A percentile compares a stretch with the other conserved stretches of the same genome.
These are phyloP conservation scores for Aspergillus campestris DNA, from an alignment of 495 filamentous ascomycete species.

Conservation along the genomic window DNA sequence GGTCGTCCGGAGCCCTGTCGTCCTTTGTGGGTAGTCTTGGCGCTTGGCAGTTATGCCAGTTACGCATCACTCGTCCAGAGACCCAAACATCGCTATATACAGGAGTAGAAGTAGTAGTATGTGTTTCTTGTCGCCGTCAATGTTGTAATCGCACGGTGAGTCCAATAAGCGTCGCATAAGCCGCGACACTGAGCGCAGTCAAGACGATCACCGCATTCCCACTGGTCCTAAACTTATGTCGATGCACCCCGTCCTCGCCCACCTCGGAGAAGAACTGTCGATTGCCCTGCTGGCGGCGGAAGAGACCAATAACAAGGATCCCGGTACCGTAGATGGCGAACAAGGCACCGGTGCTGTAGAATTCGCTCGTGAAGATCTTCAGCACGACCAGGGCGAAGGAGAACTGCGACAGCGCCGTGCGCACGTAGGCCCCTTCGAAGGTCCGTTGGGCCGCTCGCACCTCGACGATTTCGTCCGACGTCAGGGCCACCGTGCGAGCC, in stretches of 20 bases:
- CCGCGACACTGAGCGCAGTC: slow-evolving; percentile 69
- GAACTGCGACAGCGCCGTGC: slow-evolving; percentile 89
- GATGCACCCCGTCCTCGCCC: slow-evolving; percentile 55
- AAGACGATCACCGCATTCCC: slow-evolving; percentile 71
- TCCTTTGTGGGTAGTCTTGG: slow-evolving; percentile 21
- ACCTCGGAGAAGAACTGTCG: slow-evolving; percentile 81
- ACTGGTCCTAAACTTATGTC: slow-evolving; percentile 82
- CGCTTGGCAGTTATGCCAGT: slow-evolving; percentile 33
- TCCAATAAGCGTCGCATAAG: slow-evolving; percentile 71
- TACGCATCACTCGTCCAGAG: not conserved
- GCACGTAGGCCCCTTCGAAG: slow-evolving; percentile 94
- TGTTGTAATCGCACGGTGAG: slow-evolving; percentile 54
- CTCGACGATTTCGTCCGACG: slow-evolving; percentile 78
- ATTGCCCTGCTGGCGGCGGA: slow-evolving; percentile 83
- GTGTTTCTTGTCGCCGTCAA: slow-evolving; percentile 1
- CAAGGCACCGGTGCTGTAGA: slow-evolving; percentile 87
- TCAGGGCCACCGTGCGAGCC: slow-evolving; percentile 74
- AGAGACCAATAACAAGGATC: slow-evolving; percentile 69
- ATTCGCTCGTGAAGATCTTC: slow-evolving; percentile 92
- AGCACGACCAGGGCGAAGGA: slow-evolving; percentile 89
- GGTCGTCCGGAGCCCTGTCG: not conserved
- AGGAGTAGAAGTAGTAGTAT: not conserved
- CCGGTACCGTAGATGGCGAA: slow-evolving; percentile 87
- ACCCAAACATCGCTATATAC: not conserved
- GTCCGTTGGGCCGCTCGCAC: slow-evolving; percentile 91